A percentile compares a stretch with the other conserved stretches of the same genome.
Conservation (phyloP, 176 grass and related monocot genomes). For the Urochloa ruziziensis region DNA sequence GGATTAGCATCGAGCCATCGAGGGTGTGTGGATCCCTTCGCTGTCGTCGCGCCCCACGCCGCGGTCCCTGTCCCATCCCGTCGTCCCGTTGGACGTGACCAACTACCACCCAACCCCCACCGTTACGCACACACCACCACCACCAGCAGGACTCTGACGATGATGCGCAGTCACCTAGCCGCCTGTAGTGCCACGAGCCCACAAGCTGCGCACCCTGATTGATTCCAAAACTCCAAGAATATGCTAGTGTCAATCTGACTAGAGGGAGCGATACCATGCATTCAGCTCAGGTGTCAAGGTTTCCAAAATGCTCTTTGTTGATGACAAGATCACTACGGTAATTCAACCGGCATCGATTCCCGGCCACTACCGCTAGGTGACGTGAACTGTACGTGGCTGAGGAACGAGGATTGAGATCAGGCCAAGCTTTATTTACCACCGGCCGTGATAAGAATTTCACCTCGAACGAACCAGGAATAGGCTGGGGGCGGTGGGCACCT, state of each 20-base stretch:
- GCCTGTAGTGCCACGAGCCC: not conserved
- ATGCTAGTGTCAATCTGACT: no score
- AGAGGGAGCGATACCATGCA: no score
- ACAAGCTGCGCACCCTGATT: not conserved
- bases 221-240: not conserved
- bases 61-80: conserved; percentile 12
- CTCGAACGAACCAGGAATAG: not conserved
- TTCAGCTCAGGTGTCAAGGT: no score
- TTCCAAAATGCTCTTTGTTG: no score
- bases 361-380: no score
- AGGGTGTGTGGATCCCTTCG: not conserved
- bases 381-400: no score
- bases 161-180: no score
- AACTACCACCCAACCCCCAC: conserved; percentile 9
- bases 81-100: conserved; percentile 31
- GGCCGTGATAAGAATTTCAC: not conserved
- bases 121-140: not conserved
- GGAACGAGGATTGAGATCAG: no score
- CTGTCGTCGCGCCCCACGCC: conserved; percentile 32
- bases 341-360: no score
- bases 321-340: no score
- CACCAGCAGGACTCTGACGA: no score
- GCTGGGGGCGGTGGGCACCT: not conserved
- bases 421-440: no score
- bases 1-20: not conserved